Percentiles rank a stretch among this genome's conserved stretches.
phyloP scores from a whole-genome alignment of 2,329 filamentous ascomycete genomes.

The Elsinoe australis region DNA sequence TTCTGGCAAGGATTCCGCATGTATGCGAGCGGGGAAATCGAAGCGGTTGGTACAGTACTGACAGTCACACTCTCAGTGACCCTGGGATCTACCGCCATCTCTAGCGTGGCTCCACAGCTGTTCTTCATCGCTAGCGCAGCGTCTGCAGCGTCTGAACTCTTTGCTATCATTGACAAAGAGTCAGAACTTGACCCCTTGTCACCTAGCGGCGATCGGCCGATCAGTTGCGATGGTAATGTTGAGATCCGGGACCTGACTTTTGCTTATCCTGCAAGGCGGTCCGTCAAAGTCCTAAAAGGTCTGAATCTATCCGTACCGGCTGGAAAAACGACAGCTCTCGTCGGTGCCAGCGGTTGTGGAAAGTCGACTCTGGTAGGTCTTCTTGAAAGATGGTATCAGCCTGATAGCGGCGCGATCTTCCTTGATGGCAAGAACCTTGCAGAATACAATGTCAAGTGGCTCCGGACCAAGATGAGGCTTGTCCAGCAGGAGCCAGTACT shows the following conservation, averaged over 20 bases:
- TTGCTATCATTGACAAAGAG: conserved; percentile 48
- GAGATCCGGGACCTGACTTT: conserved; percentile 36
- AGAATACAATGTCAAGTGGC: conserved; percentile 32
- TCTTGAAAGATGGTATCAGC: conserved; percentile 33
- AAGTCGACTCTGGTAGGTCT: conserved; percentile 37
- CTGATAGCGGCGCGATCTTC: conserved; percentile 26
- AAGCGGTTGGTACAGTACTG: conserved; percentile 31
- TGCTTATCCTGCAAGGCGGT: conserved; percentile 36
- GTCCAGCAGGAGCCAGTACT: conserved; percentile 48
- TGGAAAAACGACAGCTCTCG: conserved; percentile 37
- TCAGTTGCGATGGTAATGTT: conserved; percentile 23
- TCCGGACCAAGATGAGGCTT: conserved; percentile 31
- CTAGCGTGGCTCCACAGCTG: too few species aligned
- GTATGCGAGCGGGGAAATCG: conserved; percentile 49
- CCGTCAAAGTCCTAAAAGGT: conserved; percentile 33
- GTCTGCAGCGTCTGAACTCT: conserved; percentile 51
- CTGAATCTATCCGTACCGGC: conserved; percentile 33
- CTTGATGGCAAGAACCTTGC: conserved; percentile 36
- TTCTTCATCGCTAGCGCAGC: conserved; percentile 45
- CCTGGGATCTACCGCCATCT: neutral
- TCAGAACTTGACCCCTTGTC: too few species aligned
- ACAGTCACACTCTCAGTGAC: conserved; percentile 33
- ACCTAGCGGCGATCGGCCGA: conserved; percentile 26
- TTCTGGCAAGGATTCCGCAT: conserved; percentile 65
- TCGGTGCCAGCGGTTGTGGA: conserved; percentile 37